Conservation (phyloP, 2,329 filamentous ascomycete species). For the Epichloe hybrida region DNA sequence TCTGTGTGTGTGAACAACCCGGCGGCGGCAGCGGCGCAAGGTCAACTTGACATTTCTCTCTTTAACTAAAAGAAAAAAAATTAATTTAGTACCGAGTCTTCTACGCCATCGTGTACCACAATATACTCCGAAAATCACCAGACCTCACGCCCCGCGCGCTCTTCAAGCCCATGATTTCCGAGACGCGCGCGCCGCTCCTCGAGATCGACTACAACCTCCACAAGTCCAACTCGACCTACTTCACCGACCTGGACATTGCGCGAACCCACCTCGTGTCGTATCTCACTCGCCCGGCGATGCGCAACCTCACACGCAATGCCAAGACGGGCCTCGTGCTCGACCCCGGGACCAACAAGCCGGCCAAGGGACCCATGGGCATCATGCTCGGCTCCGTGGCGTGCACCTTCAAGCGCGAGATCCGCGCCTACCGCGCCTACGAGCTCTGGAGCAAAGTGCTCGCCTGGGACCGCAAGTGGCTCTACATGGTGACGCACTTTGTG, state of each 20-base stretch:
- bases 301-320: conserved; percentile 7
- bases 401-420: conserved; percentile 61
- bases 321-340: conserved; percentile 31
- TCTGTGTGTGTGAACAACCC: background rate
- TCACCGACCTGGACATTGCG: conserved; percentile 70
- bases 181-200: conserved; percentile 52
- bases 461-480: conserved; percentile 77
- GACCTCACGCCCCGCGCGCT: conserved; percentile 47
- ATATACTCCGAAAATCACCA: conserved; percentile 33
- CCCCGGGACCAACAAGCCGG: conserved; percentile 32
- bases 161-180: conserved; percentile 57
- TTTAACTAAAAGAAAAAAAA: background rate
- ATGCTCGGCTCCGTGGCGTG: conserved; percentile 62
- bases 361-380: conserved; percentile 43
- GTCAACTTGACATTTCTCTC: background rate
- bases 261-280: conserved; percentile 69
- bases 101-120: conserved; percentile 41
- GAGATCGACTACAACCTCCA: conserved; percentile 83
- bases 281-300: conserved; percentile 37
- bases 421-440: conserved; percentile 55
- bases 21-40: no score
- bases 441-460: conserved; percentile 56
- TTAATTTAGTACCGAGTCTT: conserved; percentile 39
- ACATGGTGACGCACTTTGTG: conserved; percentile 62
- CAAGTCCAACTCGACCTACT: conserved; percentile 78